Evolutionary conservation across 1,284 basidiomycete genomes (phyloP).

Genomic region (Puccinia sorghi): DNA sequence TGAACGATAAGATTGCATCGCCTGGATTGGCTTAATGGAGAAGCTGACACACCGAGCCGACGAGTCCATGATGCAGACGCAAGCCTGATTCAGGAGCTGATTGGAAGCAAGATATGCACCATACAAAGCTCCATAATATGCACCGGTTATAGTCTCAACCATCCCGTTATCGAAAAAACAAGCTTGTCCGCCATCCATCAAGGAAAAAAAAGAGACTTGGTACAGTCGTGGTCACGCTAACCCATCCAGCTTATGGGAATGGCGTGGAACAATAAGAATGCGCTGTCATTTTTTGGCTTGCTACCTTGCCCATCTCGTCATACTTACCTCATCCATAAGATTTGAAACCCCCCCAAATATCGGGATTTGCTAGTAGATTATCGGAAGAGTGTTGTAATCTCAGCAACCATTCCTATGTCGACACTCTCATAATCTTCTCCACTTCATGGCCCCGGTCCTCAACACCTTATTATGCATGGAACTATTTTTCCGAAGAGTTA

Average conservation of each 20-base stretch:
- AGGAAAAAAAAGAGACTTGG: neutral
- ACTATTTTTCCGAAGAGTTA: too few relatives aligned
- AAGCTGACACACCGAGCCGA: neutral
- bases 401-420: too few relatives aligned
- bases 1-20: constrained; percentile 27
- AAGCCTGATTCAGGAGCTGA: constrained; percentile 18
- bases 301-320: too few relatives aligned
- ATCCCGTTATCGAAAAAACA: neutral
- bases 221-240: neutral
- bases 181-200: too few relatives aligned
- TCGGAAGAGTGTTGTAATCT: too few relatives aligned
- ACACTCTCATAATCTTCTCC: too few relatives aligned
- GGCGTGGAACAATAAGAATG: neutral
- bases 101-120: constrained; percentile 9
- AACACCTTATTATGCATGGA: too few relatives aligned
- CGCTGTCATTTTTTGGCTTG: neutral
- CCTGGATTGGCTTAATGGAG: neutral
- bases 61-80: neutral
- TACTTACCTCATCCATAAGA: too few relatives aligned
- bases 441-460: too few relatives aligned
- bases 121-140: too few relatives aligned
- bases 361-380: neutral
- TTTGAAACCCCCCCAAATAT: neutral
- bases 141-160: neutral
- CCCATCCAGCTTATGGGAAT: neutral